Conservation (phyloP, 2,329 filamentous ascomycete genomes). For the Xylaria polymorpha region DNA sequence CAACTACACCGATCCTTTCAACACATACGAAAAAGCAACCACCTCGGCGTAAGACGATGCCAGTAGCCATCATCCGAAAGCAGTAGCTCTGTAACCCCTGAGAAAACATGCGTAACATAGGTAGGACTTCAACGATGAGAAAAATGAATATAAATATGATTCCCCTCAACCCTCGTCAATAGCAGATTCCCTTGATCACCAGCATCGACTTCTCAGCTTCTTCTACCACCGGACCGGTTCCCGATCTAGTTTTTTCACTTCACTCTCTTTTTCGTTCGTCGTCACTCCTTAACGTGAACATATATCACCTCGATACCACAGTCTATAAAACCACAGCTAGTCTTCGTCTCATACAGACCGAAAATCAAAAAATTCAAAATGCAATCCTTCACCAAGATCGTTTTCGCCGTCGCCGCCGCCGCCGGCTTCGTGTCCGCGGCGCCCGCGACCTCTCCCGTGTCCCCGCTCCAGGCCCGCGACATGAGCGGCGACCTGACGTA, state of each 20-base stretch:
- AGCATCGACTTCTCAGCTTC: slow-evolving; percentile 22
- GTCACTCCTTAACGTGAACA: slow-evolving; percentile 31
- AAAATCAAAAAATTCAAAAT: slow-evolving; percentile 23
- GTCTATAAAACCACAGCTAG: not conserved
- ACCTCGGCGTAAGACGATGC: not conserved
- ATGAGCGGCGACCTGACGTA: slow-evolving; percentile 37
- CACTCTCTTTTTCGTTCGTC: slow-evolving; percentile 19
- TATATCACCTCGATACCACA: slow-evolving; percentile 16
- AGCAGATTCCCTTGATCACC: not conserved
- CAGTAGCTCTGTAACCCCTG: not conserved
- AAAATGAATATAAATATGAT: slow-evolving; percentile 28
- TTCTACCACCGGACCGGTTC: slow-evolving; percentile 26
- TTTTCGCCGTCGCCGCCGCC: slow-evolving; percentile 41
- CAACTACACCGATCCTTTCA: slow-evolving; percentile 19
- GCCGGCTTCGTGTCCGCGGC: slow-evolving; percentile 59
- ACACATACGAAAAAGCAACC: not conserved
- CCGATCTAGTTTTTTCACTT: slow-evolving; percentile 19
- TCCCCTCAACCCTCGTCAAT: slow-evolving; percentile 12
- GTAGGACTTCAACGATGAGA: slow-evolving; percentile 8
- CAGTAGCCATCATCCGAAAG: not conserved
- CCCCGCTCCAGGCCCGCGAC: slow-evolving; percentile 44
- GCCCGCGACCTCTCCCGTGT: slow-evolving; percentile 60
- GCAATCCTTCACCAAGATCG: slow-evolving; percentile 36
- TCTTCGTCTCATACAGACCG: slow-evolving; percentile 2
- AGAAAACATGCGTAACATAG: not conserved